Base-by-base conservation (phyloP, 1,139 yeast species). In the Diutina mesorugosa region DNA sequence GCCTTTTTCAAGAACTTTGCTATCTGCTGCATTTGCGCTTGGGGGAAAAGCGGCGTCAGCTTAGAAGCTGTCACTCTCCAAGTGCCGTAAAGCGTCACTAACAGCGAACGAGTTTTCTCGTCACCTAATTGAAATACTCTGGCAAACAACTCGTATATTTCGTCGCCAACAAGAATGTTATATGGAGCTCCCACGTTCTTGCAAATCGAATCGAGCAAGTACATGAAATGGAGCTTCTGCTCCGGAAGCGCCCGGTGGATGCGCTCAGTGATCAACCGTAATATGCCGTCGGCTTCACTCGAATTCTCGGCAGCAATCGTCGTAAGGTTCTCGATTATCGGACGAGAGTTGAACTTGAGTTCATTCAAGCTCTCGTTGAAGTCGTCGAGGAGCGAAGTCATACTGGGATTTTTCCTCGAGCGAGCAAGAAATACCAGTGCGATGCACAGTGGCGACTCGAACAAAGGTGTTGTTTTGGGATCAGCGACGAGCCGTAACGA, bases 161-260 rank as follows among this genome's bases (percentile, higher is more conserved):
- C 85, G 56, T 72, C 80, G 6, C 90, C 87, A 66, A 91, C 83
- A 59, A 87, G 70, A 10, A 83, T 76, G 45, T 90, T 88, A 67
- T 91, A 93, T 1, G 98, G 97, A 59, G 84, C 80, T 6, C 97
- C 97, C 28, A 90, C 85, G 63, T 85, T 88, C 69, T 93, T 93
- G 70, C 95, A 87, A 54, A 93, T 87, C n/a, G 97, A 90, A 68
- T 93, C 99, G 58, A 93, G 72, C 55, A 91, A 77, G 67, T 91
- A 93, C 61, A 93, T 76, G 4, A 95, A 84, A 64, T 81, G 93
- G 57, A 93, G 76, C 69, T 93, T 93, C 63, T 89, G 91, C 26
- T 81, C 80, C 1, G 98, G 98, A 5, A 88, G 68, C 57, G 72
- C 68, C 58, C 69, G 70, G 67, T 76, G 67, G 61, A 81, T 81